These are phyloP conservation scores for Kwoniella newhampshirensis DNA, from an alignment of 768 basidiomycete genomes.

Conservation along the genomic window DNA sequence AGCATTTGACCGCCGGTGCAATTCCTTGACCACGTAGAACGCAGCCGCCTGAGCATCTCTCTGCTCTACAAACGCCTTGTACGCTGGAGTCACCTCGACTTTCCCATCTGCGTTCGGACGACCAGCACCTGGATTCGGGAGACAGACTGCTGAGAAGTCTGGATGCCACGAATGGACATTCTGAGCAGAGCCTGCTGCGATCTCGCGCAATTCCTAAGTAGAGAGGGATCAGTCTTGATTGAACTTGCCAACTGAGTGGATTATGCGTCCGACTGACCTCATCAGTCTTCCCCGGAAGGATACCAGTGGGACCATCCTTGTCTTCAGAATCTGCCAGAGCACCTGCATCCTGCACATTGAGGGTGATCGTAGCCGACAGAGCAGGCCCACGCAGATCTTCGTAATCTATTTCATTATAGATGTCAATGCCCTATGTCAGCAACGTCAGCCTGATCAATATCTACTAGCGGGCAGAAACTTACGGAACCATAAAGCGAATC, in stretches of 20 bases:
- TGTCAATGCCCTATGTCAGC: conserved; percentile 29
- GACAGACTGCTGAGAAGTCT: conserved; percentile 27
- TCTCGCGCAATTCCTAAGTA: conserved; percentile 22
- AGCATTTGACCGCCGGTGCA: conserved; percentile 31
- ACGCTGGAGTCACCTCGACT: conserved; percentile 8
- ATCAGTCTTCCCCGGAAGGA: conserved; percentile 34
- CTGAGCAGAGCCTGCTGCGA: conserved; percentile 9
- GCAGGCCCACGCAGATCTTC: conserved; percentile 78
- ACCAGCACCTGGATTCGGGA: conserved; percentile 24
- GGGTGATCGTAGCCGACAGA: conserved; percentile 65
- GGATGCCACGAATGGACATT: conserved; percentile 10
- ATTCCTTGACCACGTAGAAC: conserved; percentile 35
- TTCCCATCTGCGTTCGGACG: conserved; percentile 21
- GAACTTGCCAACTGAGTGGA: background rate
- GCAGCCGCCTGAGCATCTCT: conserved; percentile 32
- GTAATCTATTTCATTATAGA: conserved; percentile 69
- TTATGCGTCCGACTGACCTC: conserved; percentile 30
- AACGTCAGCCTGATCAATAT: background rate
- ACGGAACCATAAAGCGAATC: conserved; percentile 7
- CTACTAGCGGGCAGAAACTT: background rate
- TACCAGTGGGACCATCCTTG: conserved; percentile 27
- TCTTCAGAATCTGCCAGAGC: conserved; percentile 54
- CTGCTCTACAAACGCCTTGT: conserved; percentile 28
- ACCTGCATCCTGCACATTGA: conserved; percentile 84
- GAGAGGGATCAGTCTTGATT: background rate